Evolutionary conservation across 2,329 filamentous ascomycete genomes (phyloP).

Genomic region (Aureobasidium sp.): DNA sequence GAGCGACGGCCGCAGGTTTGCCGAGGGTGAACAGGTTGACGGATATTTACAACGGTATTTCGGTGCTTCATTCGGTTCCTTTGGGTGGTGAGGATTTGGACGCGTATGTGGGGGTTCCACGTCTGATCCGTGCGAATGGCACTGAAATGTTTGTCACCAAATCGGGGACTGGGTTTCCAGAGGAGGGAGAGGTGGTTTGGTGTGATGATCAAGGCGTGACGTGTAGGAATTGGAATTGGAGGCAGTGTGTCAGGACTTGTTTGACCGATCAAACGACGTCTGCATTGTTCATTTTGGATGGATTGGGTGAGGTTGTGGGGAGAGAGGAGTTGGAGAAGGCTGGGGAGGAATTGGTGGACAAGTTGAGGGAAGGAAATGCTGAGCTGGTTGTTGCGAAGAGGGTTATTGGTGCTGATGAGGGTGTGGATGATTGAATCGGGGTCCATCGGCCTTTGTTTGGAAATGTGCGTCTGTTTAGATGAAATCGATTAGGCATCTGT

Average conservation of each 20-base stretch:
- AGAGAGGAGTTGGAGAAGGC: conserved; percentile 25
- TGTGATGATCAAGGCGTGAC: conserved; percentile 34
- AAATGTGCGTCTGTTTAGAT: too few relatives aligned
- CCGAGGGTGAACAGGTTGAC: conserved; percentile 31
- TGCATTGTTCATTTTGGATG: conserved; percentile 34
- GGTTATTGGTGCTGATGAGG: background rate
- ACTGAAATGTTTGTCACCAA: conserved; percentile 31
- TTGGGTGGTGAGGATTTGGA: background rate
- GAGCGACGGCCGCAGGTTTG: conserved; percentile 27
- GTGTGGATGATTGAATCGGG: background rate
- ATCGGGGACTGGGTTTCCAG: conserved; percentile 26
- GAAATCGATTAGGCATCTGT: too few relatives aligned
- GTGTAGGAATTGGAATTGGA: conserved; percentile 37
- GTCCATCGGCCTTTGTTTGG: too few relatives aligned
- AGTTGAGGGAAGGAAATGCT: background rate
- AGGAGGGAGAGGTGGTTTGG: conserved; percentile 34
- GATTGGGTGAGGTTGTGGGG: conserved; percentile 23
- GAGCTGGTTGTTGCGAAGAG: conserved; percentile 1
- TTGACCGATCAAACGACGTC: conserved; percentile 30
- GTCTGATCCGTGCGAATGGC: conserved; percentile 25
- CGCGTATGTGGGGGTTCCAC: background rate
- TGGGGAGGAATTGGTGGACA: conserved; percentile 24
- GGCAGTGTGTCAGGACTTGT: conserved; percentile 33
- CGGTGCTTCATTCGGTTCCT: background rate
- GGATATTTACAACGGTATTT: conserved; percentile 7